Percentiles rank a stretch among this genome's conserved stretches.
phyloP scores from a whole-genome alignment of 352 stramenopile species.

The Phytophthora idaei region DNA sequence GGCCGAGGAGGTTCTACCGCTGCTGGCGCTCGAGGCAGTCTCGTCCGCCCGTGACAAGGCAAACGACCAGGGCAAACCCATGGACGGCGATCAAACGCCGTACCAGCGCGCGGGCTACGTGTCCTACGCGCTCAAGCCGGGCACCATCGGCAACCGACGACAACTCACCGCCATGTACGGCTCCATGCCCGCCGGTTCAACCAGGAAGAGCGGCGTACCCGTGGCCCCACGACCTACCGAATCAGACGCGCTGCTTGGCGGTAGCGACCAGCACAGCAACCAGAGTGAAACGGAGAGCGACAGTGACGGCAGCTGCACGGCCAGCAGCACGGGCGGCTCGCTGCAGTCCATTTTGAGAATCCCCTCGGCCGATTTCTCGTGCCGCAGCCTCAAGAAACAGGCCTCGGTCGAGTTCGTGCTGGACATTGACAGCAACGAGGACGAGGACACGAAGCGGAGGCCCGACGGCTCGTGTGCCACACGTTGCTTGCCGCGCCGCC shows the following conservation, averaged over 20 bases:
- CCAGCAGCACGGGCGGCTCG: slow-evolving; percentile 33
- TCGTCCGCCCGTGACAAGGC: slow-evolving; percentile 5
- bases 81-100: slow-evolving; percentile 1
- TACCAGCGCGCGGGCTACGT: slow-evolving; percentile 43
- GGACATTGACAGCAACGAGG: slow-evolving; percentile 56
- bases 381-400: slow-evolving; percentile 61
- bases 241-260: slow-evolving; percentile 27
- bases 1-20: slow-evolving; percentile 37
- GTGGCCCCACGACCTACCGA: slow-evolving; percentile 17
- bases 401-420: slow-evolving; percentile 73
- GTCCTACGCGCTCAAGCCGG: slow-evolving; percentile 35
- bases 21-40: slow-evolving; percentile 21
- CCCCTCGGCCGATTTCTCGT: slow-evolving; percentile 42
- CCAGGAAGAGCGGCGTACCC: slow-evolving; percentile 11
- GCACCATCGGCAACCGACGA: slow-evolving; percentile 12
- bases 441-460: slow-evolving; percentile 37
- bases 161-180: slow-evolving; percentile 43
- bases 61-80: slow-evolving; percentile 3
- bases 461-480: slow-evolving; percentile 38
- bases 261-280: slow-evolving; percentile 33
- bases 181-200: slow-evolving; percentile 36
- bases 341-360: slow-evolving; percentile 79
- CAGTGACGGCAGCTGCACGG: slow-evolving; percentile 65
- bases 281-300: slow-evolving; percentile 86
- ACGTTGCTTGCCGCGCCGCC: slow-evolving; percentile 64